phyloP scores from a whole-genome alignment of 306 rosid genomes.

The Datisca glomerata region DNA sequence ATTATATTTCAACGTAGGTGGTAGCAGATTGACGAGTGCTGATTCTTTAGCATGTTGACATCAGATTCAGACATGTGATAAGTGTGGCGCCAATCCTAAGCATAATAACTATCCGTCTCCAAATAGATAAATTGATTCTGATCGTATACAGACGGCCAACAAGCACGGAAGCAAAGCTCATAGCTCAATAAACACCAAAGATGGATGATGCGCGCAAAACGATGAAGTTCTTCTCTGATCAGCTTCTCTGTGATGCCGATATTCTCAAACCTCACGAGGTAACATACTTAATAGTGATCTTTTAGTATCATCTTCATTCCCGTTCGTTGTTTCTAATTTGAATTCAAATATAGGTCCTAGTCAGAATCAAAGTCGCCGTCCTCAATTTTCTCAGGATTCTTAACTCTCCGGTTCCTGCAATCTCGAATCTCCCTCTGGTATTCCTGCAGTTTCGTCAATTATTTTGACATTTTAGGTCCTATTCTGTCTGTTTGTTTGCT shows the following conservation, averaged over 20 bases:
- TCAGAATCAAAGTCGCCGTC: conserved; percentile 79
- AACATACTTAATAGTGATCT: neutral
- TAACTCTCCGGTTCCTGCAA: conserved; percentile 56
- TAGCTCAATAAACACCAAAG: neutral
- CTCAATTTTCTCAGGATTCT: conserved; percentile 71
- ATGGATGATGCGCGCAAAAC: conserved; percentile 42
- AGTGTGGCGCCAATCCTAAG: too few species aligned
- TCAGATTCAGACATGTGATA: too few species aligned
- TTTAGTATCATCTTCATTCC: neutral
- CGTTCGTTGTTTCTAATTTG: neutral
- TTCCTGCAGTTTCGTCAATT: neutral
- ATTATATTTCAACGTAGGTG: too few species aligned
- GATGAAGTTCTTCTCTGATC: conserved; percentile 71
- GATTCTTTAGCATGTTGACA: too few species aligned
- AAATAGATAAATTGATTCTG: too few species aligned
- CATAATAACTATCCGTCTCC: too few species aligned
- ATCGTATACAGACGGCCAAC: too few species aligned
- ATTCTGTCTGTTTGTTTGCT: conserved; percentile 8
- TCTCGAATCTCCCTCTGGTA: conserved; percentile 75
- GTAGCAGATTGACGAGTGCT: too few species aligned
- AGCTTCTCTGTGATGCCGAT: conserved; percentile 63
- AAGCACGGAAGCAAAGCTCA: too few species aligned
- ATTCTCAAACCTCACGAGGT: conserved; percentile 52
- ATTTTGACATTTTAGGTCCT: neutral
- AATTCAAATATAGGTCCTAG: conserved; percentile 33